Evolutionary conservation across 495 filamentous ascomycete species (phyloP).

Genomic region (Trichoderma parareesei): DNA sequence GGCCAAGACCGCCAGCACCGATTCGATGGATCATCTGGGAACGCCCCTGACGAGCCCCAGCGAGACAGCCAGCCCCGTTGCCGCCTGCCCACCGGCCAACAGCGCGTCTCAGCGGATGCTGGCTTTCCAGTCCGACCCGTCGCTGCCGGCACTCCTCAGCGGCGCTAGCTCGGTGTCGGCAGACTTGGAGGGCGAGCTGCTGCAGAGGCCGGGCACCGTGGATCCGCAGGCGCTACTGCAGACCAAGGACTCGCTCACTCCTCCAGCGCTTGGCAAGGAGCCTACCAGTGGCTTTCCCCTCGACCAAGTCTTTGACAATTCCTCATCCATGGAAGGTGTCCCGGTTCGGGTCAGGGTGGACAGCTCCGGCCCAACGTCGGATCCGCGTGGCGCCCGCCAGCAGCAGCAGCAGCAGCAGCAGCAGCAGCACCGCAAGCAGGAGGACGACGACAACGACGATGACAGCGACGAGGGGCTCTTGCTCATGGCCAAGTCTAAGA

Average conservation of each 20-base stretch:
- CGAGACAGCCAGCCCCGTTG: slow-evolving; percentile 49
- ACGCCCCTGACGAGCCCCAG: slow-evolving; percentile 42
- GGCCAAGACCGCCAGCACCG: slow-evolving; percentile 23
- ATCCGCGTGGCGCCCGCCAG: slow-evolving; percentile 9
- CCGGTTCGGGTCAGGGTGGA: slow-evolving; percentile 18
- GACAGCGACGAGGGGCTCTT: slow-evolving; percentile 47
- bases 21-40: slow-evolving; percentile 28
- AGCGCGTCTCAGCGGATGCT: slow-evolving; percentile 50
- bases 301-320: slow-evolving; percentile 23
- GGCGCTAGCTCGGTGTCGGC: slow-evolving; percentile 74
- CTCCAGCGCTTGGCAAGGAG: slow-evolving; percentile 40
- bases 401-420: slow-evolving; percentile 15
- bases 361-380: background rate
- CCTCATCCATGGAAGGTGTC: slow-evolving; percentile 19
- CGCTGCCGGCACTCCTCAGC: slow-evolving; percentile 66
- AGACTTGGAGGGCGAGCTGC: slow-evolving; percentile 46
- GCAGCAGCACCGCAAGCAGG: slow-evolving; percentile 20
- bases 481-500: slow-evolving; percentile 36
- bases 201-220: slow-evolving; percentile 39
- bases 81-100: slow-evolving; percentile 43
- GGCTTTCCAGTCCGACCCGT: slow-evolving; percentile 63
- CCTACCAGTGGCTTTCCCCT: slow-evolving; percentile 33
- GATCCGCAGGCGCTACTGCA: slow-evolving; percentile 29
- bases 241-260: slow-evolving; percentile 46
- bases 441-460: slow-evolving; percentile 48